These are phyloP conservation scores for Suillus alpinus DNA, from an alignment of 768 basidiomycete genomes.

Conservation along the genomic window DNA sequence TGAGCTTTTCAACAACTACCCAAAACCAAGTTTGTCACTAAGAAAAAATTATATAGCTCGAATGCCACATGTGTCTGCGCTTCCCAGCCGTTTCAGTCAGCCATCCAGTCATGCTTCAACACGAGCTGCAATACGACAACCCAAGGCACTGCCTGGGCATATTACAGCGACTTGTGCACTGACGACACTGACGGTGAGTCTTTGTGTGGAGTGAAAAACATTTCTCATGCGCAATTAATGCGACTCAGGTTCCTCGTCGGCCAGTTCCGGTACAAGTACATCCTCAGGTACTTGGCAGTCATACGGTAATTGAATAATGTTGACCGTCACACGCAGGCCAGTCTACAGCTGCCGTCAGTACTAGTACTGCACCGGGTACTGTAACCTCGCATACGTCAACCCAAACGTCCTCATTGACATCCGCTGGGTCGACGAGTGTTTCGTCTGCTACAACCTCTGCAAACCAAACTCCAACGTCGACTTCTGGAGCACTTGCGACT, in stretches of 20 bases:
- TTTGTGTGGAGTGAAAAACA: background rate
- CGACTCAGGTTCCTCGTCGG: background rate
- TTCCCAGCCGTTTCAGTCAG: background rate
- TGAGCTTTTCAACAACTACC: background rate
- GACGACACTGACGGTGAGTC: background rate
- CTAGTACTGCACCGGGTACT: background rate
- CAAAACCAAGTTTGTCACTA: background rate
- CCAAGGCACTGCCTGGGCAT: background rate
- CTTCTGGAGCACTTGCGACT: conserved; percentile 1
- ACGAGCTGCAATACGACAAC: background rate
- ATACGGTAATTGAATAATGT: background rate
- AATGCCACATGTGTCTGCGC: background rate
- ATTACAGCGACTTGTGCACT: conserved; percentile 1
- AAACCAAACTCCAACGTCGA: conserved; percentile 1
- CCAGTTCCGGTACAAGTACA: background rate
- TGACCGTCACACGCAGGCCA: background rate
- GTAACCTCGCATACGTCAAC: conserved; percentile 1
- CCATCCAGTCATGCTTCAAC: background rate
- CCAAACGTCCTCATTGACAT: background rate
- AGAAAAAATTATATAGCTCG: background rate
- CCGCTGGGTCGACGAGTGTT: background rate
- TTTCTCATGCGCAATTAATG: background rate
- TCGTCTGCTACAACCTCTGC: conserved; percentile 1
- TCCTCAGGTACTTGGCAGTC: background rate
- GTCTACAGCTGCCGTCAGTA: background rate